Evolutionary conservation across 2,329 filamentous ascomycete species (phyloP), one percentile per base, ranked within the genome.

Genomic region (Pseudopyrenochaeta lycopersici): DNA sequence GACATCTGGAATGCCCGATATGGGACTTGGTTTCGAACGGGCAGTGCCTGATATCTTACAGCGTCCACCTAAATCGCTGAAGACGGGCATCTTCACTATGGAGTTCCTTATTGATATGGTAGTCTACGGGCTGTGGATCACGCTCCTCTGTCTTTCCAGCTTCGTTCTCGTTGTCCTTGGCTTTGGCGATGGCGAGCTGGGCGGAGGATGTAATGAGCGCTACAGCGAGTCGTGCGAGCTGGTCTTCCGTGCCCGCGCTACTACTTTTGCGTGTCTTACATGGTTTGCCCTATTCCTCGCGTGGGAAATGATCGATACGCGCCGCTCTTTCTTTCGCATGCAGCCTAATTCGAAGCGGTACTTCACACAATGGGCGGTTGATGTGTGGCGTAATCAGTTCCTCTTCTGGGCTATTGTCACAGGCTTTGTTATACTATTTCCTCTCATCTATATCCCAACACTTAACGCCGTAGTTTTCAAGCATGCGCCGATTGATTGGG

Each of bases 1-100:
- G 49, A 97, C 92, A 0, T 94, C 90, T 35, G 90, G 56, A 7
- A 36, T 62, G 31, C 92, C 92, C 1, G 92, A 93, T 53, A 95
- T 97, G 79, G 92, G 92, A 38, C 85, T 97, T 1, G 91, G 92
- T 17, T 89, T 92, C 63, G 92, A 96, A 75, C 79, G 83, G 39
- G 90, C 91, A 0, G 85, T 88, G 0, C 83, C 85, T 1, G 90
- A 94, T 69, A 88, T 96, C 56, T 91, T 96, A 85, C 80, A 84
- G 58, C 88, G 91, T 46, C 90, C 91, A 7, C 92, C 92, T 0
- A 90, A 94, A 60, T 60, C 68, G 15, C 64, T 75, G 31, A 74
- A 74, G 56, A 68, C 66, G 2, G 74, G 74, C 35, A 73, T 77
- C 40, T 77, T 77, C 59, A 75, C 72, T 32, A 58, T 72, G 49